phyloP scores from a whole-genome alignment of 768 basidiomycete genomes.

The Pleurotus sapidus region DNA sequence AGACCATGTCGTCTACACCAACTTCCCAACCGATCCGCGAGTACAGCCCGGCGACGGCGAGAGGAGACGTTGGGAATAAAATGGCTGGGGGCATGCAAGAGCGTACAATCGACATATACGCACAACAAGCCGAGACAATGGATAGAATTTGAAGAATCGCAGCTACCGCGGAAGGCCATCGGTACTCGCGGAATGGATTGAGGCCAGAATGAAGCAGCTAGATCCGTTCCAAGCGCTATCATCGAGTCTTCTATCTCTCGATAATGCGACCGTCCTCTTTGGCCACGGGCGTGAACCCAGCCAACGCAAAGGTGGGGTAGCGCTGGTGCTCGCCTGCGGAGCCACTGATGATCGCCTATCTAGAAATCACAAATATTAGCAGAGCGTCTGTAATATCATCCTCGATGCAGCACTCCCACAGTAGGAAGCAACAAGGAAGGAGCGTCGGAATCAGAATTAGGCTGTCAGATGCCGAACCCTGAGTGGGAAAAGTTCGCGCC shows the following conservation, averaged over 20 bases:
- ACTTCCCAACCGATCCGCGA: not conserved
- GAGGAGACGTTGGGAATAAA: constrained; percentile 18
- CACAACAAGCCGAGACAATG: constrained; percentile 19
- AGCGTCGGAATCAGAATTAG: no score
- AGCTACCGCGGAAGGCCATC: not conserved
- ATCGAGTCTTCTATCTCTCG: constrained; percentile 35
- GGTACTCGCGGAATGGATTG: not conserved
- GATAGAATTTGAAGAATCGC: not conserved
- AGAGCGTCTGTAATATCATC: no score
- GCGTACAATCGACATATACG: constrained; percentile 48
- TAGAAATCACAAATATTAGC: no score
- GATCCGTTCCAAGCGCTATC: constrained; percentile 5
- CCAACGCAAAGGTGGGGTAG: no score
- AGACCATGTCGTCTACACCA: not conserved
- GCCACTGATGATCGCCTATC: no score
- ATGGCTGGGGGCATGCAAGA: constrained; percentile 51
- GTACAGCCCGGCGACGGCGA: not conserved
- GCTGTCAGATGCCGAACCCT: no score
- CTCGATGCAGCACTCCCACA: no score
- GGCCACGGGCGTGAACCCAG: constrained; percentile 65
- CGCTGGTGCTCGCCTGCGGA: no score
- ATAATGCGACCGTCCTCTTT: constrained; percentile 63
- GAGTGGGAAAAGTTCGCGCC: no score
- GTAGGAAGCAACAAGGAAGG: no score
- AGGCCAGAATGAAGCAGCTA: constrained; percentile 3